Conservation (phyloP, 2,329 filamentous ascomycete species). For the Fusarium agapanthi region DNA sequence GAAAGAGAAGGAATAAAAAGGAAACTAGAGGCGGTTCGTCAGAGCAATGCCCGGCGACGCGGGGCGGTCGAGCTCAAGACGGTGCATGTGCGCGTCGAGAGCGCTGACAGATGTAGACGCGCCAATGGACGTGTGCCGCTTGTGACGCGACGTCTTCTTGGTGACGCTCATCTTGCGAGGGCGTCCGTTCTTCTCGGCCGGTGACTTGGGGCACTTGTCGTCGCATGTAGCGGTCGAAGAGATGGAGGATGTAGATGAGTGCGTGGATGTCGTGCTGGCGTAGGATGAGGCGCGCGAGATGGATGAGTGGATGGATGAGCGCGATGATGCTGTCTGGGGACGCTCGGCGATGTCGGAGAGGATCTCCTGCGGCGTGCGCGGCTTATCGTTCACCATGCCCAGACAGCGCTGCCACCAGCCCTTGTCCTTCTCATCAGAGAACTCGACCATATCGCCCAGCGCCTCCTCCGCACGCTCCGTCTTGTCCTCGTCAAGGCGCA, state of each 20-base stretch:
- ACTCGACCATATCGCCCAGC: constrained; percentile 39
- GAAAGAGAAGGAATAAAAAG: background rate
- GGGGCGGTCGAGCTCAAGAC: constrained; percentile 41
- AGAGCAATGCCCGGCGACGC: constrained; percentile 42
- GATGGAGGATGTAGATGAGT: constrained; percentile 39
- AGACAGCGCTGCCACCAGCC: constrained; percentile 44
- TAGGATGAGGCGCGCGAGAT: constrained; percentile 43
- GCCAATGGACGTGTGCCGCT: constrained; percentile 34
- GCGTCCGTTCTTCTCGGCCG: constrained; percentile 36
- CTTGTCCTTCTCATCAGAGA: constrained; percentile 40
- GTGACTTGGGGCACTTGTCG: constrained; percentile 31
- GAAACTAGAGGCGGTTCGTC: constrained; percentile 39
- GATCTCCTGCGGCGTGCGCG: constrained; percentile 40
- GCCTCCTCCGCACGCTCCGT: constrained; percentile 39
- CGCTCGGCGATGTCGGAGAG: constrained; percentile 41
- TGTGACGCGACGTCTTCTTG: constrained; percentile 37
- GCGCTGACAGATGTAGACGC: constrained; percentile 33
- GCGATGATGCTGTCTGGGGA: constrained; percentile 20
- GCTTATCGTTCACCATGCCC: constrained; percentile 37
- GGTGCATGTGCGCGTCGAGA: constrained; percentile 39
- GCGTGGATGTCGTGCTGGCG: constrained; percentile 31
- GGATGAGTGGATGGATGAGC: constrained; percentile 33
- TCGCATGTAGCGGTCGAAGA: constrained; percentile 33
- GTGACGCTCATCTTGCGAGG: constrained; percentile 45
- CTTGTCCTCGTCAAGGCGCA: constrained; percentile 40